phyloP scores from a whole-genome alignment of 2,329 filamentous ascomycete species.

The Teratosphaeria destructans region DNA sequence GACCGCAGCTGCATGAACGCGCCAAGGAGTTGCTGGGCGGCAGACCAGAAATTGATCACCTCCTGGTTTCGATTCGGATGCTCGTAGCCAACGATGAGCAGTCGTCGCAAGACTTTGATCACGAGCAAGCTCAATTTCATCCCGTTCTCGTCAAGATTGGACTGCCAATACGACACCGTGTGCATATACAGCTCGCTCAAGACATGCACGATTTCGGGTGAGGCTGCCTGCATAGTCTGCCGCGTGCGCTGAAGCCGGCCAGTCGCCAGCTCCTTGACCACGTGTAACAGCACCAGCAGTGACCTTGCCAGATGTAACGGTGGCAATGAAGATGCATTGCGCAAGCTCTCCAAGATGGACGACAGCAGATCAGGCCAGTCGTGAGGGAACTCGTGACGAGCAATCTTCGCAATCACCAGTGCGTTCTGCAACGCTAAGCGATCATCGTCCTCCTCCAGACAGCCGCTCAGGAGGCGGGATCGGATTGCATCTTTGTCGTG shows the following conservation, averaged over 20 bases:
- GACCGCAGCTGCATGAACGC: constrained; percentile 46
- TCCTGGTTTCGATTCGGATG: constrained; percentile 68
- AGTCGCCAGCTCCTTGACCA: constrained; percentile 83
- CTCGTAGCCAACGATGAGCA: constrained; percentile 74
- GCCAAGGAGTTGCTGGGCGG: constrained; percentile 69
- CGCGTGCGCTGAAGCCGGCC: constrained; percentile 66
- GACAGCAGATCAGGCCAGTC: constrained; percentile 60
- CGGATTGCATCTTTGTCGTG: constrained; percentile 72
- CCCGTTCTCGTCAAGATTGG: constrained; percentile 40
- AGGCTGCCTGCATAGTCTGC: constrained; percentile 63
- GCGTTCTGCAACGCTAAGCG: constrained; percentile 80
- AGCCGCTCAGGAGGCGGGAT: constrained; percentile 62
- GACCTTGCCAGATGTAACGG: constrained; percentile 56
- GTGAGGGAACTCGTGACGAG: constrained; percentile 77
- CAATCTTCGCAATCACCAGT: constrained; percentile 74
- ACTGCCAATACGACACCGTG: constrained; percentile 59
- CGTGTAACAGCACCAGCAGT: constrained; percentile 67
- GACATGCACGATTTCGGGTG: constrained; percentile 75
- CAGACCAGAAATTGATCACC: constrained; percentile 68
- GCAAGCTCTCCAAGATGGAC: constrained; percentile 52
- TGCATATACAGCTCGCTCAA: constrained; percentile 64
- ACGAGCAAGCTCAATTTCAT: constrained; percentile 69
- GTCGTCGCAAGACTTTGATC: constrained; percentile 68
- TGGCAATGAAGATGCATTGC: constrained; percentile 23
- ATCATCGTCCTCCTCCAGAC: constrained; percentile 63